Evolutionary conservation across 1,284 basidiomycete genomes (phyloP).

Genomic region (Phylloboletellus chloephorus): DNA sequence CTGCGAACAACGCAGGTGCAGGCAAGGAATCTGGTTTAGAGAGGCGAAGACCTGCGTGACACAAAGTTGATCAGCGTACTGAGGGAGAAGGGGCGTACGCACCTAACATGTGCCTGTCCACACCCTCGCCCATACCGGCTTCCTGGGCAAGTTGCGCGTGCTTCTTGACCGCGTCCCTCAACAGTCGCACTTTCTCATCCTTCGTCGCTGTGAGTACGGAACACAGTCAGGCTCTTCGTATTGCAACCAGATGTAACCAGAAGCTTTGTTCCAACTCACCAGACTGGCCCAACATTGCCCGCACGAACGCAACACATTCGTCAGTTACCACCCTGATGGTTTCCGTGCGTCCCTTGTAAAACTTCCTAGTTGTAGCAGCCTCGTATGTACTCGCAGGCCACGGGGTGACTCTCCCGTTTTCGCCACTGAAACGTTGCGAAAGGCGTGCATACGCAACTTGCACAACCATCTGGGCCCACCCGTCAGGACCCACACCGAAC

Average conservation of each 20-base stretch:
- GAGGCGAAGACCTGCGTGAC: slow-evolving; percentile 57
- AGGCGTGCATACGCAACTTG: slow-evolving; percentile 82
- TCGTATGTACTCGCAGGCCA: slow-evolving; percentile 74
- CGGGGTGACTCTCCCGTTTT: slow-evolving; percentile 35
- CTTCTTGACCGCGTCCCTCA: slow-evolving; percentile 62
- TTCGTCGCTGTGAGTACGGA: slow-evolving; percentile 20
- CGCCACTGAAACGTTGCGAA: slow-evolving; percentile 28
- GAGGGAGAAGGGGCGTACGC: slow-evolving; percentile 17
- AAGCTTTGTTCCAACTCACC: slow-evolving; percentile 14
- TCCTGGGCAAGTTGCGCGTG: slow-evolving; percentile 68
- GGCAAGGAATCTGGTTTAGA: slow-evolving; percentile 56
- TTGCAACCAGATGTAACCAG: not conserved
- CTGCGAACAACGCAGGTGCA: slow-evolving; percentile 62
- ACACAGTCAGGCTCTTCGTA: not conserved
- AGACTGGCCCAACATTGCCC: slow-evolving; percentile 61
- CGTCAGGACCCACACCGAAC: slow-evolving; percentile 82
- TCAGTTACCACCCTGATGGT: slow-evolving; percentile 74
- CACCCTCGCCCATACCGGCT: slow-evolving; percentile 69
- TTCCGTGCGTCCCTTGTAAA: slow-evolving; percentile 85
- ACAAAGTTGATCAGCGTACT: not conserved
- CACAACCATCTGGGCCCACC: slow-evolving; percentile 88
- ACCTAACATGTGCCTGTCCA: slow-evolving; percentile 84
- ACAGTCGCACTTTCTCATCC: slow-evolving; percentile 50
- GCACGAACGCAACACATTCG: slow-evolving; percentile 70
- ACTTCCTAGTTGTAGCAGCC: slow-evolving; percentile 79